Base-by-base conservation (phyloP, 169 alveolate species). In the Pseudocohnilembus persalinus region DNA sequence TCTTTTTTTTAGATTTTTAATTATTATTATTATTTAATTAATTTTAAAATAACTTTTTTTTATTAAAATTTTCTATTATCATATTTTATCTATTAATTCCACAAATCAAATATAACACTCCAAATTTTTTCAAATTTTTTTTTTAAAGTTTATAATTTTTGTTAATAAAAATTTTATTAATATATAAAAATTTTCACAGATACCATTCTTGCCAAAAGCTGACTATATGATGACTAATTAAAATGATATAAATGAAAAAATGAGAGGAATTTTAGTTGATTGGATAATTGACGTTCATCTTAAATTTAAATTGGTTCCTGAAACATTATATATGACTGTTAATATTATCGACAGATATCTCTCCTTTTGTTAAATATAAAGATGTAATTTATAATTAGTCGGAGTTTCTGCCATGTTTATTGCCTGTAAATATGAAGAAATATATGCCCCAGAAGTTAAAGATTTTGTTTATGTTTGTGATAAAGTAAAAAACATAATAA, bases 211-310 rank as follows among this genome's bases (percentile, higher is more conserved):
- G 4, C 20, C 68, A 20, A 20, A 49, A 11, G 4, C 26, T 49
- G 68, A 49, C 68, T 49, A 49, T 79, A 79, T 79, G 84, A 79
- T 0, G 0, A 79, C n/a, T 26, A 33, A 80, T 29, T 75, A 95
- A 88, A 73, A 33, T 26, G 97, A 93, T 82, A 94, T 95, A 31
- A 93, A 90, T 87, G 97, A 90, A 73, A 92, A 92, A 88, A 92
- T 93, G 96, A 82, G 98, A 31, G 94, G 94, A n/a, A 93, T 93
- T 77, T 89, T 95, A 32, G 83, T 95, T 0, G 98, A 95, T 85
- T 95, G 98, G 97, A 89, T 95, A 27, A 86, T 94, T 27, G 98
- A 95, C 78, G 96, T 95, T 0, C 97, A 93, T 84, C 81, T 84
- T 64, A 93, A 93, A 82, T 93, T 94, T 76, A 92, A 92, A 72